Percentiles rank a stretch among this genome's conserved stretches.
These are phyloP conservation scores for Endocalyx cinctus DNA, from an alignment of 2,329 filamentous ascomycete species.

Conservation along the genomic window DNA sequence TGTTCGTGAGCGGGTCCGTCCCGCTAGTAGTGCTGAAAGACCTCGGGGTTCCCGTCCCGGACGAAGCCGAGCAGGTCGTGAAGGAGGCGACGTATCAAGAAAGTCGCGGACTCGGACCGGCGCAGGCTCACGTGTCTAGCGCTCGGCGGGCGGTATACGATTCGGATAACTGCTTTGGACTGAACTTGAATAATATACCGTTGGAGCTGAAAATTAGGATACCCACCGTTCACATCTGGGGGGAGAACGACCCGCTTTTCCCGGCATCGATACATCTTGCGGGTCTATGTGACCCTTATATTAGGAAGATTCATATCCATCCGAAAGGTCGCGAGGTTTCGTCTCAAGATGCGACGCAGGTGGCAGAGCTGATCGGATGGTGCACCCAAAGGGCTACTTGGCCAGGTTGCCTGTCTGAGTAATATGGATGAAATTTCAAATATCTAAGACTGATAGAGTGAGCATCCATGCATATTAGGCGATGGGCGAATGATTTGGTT, in stretches of 20 bases:
- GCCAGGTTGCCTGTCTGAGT: too few species aligned
- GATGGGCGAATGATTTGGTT: too few species aligned
- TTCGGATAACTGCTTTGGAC: slow-evolving; percentile 26
- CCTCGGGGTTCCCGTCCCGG: slow-evolving; percentile 29
- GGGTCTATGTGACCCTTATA: slow-evolving; percentile 26
- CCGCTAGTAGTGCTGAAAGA: slow-evolving; percentile 23
- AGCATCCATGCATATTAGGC: too few species aligned
- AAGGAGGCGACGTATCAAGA: slow-evolving; percentile 16
- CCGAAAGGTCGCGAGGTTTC: slow-evolving; percentile 12
- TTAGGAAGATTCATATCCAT: slow-evolving; percentile 21
- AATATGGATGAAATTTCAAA: too few species aligned
- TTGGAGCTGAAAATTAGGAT: slow-evolving; percentile 25
- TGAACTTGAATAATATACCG: slow-evolving; percentile 24
- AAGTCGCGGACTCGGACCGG: slow-evolving; percentile 11
- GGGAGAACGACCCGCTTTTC: slow-evolving; percentile 18
- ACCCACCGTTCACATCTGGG: slow-evolving; percentile 25
- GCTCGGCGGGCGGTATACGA: slow-evolving; percentile 21
- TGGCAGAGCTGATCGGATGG: not conserved
- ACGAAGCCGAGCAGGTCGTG: slow-evolving; percentile 22
- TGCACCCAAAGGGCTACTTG: not conserved
- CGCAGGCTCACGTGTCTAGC: slow-evolving; percentile 10
- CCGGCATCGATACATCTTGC: slow-evolving; percentile 22
- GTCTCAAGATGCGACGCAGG: not conserved
- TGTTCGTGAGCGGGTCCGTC: slow-evolving; percentile 36
- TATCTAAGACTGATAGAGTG: too few species aligned